Conservation (phyloP, 2,329 filamentous ascomycete genomes). For the Fusarium setosum region DNA sequence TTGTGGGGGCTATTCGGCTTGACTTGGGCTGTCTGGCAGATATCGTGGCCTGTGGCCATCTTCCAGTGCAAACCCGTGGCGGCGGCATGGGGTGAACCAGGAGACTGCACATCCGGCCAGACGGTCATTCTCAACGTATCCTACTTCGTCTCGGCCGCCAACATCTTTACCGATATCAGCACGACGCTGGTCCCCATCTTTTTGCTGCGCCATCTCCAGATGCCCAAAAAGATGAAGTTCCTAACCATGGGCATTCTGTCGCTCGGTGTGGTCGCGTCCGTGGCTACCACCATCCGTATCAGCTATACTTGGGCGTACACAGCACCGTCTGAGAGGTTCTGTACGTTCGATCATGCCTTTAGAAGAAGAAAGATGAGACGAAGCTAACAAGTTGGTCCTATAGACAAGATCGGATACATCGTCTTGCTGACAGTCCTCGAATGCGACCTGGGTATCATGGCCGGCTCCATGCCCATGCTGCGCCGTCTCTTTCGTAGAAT, state of each 20-base stretch:
- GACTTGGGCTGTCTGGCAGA: slow-evolving; percentile 31
- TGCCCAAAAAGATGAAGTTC: slow-evolving; percentile 23
- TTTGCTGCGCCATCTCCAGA: slow-evolving; percentile 25
- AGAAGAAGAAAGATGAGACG: not conserved
- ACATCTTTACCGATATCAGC: slow-evolving; percentile 29
- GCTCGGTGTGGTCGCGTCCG: slow-evolving; percentile 25
- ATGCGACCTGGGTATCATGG: slow-evolving; percentile 40
- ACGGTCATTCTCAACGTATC: slow-evolving; percentile 22
- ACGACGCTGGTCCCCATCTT: slow-evolving; percentile 22
- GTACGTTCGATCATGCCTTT: not conserved
- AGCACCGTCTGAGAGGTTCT: slow-evolving; percentile 3
- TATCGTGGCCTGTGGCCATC: slow-evolving; percentile 33
- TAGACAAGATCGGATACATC: slow-evolving; percentile 36
- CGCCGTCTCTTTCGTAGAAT: slow-evolving; percentile 32
- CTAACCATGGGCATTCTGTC: slow-evolving; percentile 24
- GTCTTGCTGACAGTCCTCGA: slow-evolving; percentile 40
- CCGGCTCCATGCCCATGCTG: slow-evolving; percentile 40
- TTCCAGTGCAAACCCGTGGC: slow-evolving; percentile 36
- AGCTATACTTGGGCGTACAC: slow-evolving; percentile 32
- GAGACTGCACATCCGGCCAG: slow-evolving; percentile 26
- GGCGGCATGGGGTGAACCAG: slow-evolving; percentile 27
- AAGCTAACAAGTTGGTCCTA: not conserved
- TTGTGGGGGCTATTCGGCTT: slow-evolving; percentile 20
- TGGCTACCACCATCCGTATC: slow-evolving; percentile 34
- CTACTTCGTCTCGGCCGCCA: slow-evolving; percentile 29